phyloP scores from a whole-genome alignment of 2,329 filamentous ascomycete genomes.

The Sclerotinia minor region DNA sequence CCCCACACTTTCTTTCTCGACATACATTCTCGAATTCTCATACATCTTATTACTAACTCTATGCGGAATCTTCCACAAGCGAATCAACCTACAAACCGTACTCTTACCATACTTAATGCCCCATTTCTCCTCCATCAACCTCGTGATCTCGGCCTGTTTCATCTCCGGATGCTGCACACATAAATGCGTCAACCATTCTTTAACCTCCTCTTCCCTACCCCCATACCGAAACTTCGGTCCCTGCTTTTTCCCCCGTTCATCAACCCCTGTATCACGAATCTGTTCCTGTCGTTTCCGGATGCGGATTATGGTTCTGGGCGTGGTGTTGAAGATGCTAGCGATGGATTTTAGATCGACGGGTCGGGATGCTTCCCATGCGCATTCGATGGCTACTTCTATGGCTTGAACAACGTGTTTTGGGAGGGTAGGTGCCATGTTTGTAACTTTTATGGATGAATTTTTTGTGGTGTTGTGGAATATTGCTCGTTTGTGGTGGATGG shows the following conservation, averaged over 20 bases:
- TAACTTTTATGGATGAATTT: not conserved
- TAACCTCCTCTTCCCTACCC: conserved; percentile 23
- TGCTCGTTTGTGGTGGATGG: not conserved
- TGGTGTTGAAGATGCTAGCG: conserved; percentile 28
- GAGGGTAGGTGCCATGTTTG: conserved; percentile 3
- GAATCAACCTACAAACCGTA: conserved; percentile 1
- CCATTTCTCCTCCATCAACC: not conserved
- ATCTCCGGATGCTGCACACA: conserved; percentile 26
- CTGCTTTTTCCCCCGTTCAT: conserved; percentile 27
- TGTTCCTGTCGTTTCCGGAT: conserved; percentile 27
- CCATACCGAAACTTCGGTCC: conserved; percentile 27
- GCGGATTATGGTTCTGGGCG: conserved; percentile 26
- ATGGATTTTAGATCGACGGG: conserved; percentile 19
- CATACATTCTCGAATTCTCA: not conserved
- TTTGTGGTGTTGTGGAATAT: rapidly evolving
- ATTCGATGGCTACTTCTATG: conserved; percentile 28
- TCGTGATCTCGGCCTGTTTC: conserved; percentile 24
- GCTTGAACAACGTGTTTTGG: conserved; percentile 20
- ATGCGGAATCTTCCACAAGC: not conserved
- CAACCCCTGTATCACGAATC: conserved; percentile 27
- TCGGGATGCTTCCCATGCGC: conserved; percentile 2
- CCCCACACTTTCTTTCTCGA: not conserved
- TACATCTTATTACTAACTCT: not conserved
- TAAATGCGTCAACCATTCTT: conserved; percentile 21
- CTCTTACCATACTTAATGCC: not conserved